These are phyloP conservation scores for Cordyceps militaris DNA, from an alignment of 2,329 filamentous ascomycete genomes.

Conservation along the genomic window DNA sequence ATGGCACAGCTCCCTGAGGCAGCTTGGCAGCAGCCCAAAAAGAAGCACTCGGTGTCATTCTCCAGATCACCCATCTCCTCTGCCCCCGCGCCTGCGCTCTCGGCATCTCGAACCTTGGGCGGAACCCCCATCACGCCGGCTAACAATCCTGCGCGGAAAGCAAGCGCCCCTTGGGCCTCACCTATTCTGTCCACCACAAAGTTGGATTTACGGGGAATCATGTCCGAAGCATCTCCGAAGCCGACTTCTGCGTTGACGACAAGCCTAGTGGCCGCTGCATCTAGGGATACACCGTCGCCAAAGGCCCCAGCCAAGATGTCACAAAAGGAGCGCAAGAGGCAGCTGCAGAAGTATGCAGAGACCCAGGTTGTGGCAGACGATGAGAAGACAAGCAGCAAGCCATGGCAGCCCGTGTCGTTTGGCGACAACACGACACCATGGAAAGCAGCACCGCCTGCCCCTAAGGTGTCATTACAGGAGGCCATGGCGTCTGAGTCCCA, in stretches of 20 bases:
- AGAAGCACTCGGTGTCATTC: slow-evolving; percentile 13
- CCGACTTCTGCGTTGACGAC: slow-evolving; percentile 49
- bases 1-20: slow-evolving; percentile 24
- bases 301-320: slow-evolving; percentile 58
- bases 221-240: slow-evolving; percentile 50
- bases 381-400: slow-evolving; percentile 25
- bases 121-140: neutral
- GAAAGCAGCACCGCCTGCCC: slow-evolving; percentile 49
- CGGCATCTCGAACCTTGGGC: neutral
- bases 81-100: neutral
- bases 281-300: slow-evolving; percentile 29
- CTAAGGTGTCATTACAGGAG: slow-evolving; percentile 45
- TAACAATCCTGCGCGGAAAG: slow-evolving; percentile 6
- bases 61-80: slow-evolving; percentile 5
- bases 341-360: slow-evolving; percentile 59
- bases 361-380: slow-evolving; percentile 34
- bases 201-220: slow-evolving; percentile 69
- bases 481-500: slow-evolving; percentile 31
- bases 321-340: slow-evolving; percentile 85
- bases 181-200: slow-evolving; percentile 51
- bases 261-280: slow-evolving; percentile 42
- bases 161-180: slow-evolving; percentile 42
- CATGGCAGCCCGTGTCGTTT: slow-evolving; percentile 37
- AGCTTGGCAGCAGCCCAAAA: slow-evolving; percentile 25
- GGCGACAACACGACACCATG: slow-evolving; percentile 52